Evolutionary conservation across 139 green algal species (phyloP).

Genomic region (Chlamydomonas asymmetrica): DNA sequence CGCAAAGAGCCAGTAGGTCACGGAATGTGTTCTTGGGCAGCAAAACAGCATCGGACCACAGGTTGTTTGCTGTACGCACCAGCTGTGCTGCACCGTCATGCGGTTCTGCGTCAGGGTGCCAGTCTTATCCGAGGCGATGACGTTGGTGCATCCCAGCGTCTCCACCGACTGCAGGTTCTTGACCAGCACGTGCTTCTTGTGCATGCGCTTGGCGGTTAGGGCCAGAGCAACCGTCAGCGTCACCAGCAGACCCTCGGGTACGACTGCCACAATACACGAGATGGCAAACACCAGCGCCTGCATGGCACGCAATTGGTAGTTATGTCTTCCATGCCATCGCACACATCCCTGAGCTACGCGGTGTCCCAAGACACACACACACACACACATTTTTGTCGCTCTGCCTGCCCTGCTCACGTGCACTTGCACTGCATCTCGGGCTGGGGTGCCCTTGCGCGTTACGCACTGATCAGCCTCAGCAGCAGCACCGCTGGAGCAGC

Average conservation of each 20-base stretch:
- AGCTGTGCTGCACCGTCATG: constrained; percentile 60
- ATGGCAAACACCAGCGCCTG: constrained; percentile 46
- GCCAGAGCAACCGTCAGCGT: constrained; percentile 48
- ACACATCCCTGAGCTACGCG: no score
- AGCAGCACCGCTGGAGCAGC: no score
- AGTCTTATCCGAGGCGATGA: constrained; percentile 54
- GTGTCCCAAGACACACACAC: no score
- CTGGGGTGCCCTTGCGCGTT: no score
- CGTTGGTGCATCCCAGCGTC: constrained; percentile 46
- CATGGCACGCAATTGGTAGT: background rate
- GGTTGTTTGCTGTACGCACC: constrained; percentile 16
- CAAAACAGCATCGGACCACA: no score
- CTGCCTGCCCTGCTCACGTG: no score
- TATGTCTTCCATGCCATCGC: no score
- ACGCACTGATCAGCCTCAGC: no score
- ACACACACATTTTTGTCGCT: no score
- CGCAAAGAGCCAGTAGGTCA: no score
- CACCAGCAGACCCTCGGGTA: constrained; percentile 45
- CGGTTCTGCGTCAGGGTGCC: constrained; percentile 55
- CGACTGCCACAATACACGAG: constrained; percentile 44
- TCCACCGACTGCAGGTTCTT: constrained; percentile 66
- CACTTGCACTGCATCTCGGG: no score
- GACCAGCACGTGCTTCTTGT: constrained; percentile 44
- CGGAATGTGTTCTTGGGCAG: no score
- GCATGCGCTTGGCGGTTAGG: constrained; percentile 49